Evolutionary conservation across 2,329 filamentous ascomycete genomes (phyloP), one percentile per base, ranked within the genome.

Genomic region (Metarhizium sp.): DNA sequence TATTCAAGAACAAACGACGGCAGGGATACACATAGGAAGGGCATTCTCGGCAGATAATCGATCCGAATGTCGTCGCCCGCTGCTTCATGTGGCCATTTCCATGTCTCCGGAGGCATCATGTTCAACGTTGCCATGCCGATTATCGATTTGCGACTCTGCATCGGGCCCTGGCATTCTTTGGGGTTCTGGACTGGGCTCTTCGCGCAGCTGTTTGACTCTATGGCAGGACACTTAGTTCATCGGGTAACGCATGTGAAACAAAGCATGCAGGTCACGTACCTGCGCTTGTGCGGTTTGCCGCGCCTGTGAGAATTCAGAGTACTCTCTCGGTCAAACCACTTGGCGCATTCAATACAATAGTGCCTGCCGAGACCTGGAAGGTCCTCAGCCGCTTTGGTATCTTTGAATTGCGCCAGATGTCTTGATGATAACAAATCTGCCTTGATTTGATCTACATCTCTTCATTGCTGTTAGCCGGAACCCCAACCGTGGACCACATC

Each of bases 271-370:
- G 50, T 20, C 29, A 51, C 45, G 13, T 51, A 67, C 89, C 88
- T 87, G 76, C 91, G 84, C 81, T 92, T 96, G 74, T 99, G 94
- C 60, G 89, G 90, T 75, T 96, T 99, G 63, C 90, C 90, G 70
- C 87, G 90, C 56, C 78, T 78, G 73, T 99, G 94, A 32, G 82
- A 78, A 40, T 79, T 77, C 56, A 95, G 75, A 63, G 89, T 95
- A 63, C 80, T 71, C 61, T 94, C 88, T 51, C 85, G 87, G 70
- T 97, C 92, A 70, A 95, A 97, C 87, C 90, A 97, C 75, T 95
- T 97, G 59, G 94, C 87, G 71, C 94, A 99, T 72, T 96, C 88
- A 16, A 87, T 78, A 71, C 94, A 99, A 72, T 96, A 97, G 69
- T 86, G 86, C 63, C 84, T 79, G 30, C 94, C 94, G 51, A 96